A percentile compares a stretch with the other conserved stretches of the same genome.
Conservation (phyloP, 306 rosid species). For the Lablab purpureus region DNA sequence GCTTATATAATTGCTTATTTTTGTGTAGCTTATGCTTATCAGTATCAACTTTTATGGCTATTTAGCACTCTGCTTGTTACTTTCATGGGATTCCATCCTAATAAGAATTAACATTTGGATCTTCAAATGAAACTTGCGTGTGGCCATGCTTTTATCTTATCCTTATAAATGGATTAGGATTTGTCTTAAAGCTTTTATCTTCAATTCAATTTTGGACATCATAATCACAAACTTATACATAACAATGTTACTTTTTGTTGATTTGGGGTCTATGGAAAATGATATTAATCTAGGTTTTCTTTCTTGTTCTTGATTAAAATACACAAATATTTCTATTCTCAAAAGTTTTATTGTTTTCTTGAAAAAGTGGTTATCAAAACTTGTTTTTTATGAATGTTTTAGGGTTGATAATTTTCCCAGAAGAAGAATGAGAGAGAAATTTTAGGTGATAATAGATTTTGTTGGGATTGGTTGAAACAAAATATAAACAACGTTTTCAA, state of each 20-base stretch:
- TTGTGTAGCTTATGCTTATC: constrained; percentile 35
- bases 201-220: constrained; percentile 40
- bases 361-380: not conserved
- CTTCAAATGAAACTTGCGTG: constrained; percentile 40
- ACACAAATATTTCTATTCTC: not conserved
- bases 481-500: not conserved
- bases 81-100: constrained; percentile 51
- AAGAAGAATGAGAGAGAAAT: not conserved
- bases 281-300: not conserved
- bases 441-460: not conserved
- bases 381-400: not conserved
- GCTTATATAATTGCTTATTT: not conserved
- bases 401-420: constrained; percentile 5
- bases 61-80: constrained; percentile 43
- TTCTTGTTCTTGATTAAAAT: not conserved
- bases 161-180: constrained; percentile 46
- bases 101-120: constrained; percentile 52
- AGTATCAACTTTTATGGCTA: constrained; percentile 40
- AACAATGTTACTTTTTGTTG: not conserved
- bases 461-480: not conserved
- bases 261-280: constrained; percentile 7
- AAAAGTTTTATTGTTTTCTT: not conserved
- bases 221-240: constrained; percentile 2
- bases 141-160: constrained; percentile 50
- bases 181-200: constrained; percentile 44